Evolutionary conservation across 2,329 filamentous ascomycete species (phyloP), one percentile per base, ranked within the genome.

Genomic region (Alternaria consortialis): DNA sequence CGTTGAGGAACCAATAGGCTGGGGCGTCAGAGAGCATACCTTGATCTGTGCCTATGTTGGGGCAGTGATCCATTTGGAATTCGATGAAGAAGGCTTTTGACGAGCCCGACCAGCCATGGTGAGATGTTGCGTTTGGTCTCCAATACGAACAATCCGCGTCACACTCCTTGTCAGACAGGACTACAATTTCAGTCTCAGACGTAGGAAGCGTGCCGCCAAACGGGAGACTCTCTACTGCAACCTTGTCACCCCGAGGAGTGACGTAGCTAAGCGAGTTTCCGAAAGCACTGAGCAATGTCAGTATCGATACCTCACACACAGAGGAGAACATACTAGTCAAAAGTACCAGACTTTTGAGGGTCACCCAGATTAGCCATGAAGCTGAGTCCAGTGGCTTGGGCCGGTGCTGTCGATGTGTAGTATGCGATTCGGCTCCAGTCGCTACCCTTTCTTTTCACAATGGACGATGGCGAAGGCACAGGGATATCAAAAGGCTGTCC

Each of bases 1-100:
- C 88, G 79, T 94, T 94, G 62, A 94, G 85, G 51, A 90, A 81
- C 91, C 91, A 94, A 77, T 90, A 85, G 42, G 91, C 88, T 8
- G 91, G 90, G 85, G 91, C 91, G 78, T 93, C 87, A 42, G 76
- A 81, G 72, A 88, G 86, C 27, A 73, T 62, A 8, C 76, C 75
- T 60, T 76, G 70, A 36, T 76, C 71, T 2, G 42, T 66, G 43
- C 70, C 70, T n/a, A 58, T 51, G 46, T 78, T 79, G 42, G 74
- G 65, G 48, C 75, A 70, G 59, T 78, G 74, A 58, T 81, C 78
- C 91, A 94, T 94, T 56, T 83, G 82, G 77, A 93, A 91, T 69
- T 92, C 86, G 69, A 91, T 85, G 64, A 93, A 83, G 81, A 94
- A 93, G 55, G 90, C 83, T 81, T 92, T 93, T 70, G 88, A 85